Evolutionary conservation across 1,139 yeast species (phyloP), one percentile per base, ranked within the genome.

Genomic region (Pneumocystis carinii): DNA sequence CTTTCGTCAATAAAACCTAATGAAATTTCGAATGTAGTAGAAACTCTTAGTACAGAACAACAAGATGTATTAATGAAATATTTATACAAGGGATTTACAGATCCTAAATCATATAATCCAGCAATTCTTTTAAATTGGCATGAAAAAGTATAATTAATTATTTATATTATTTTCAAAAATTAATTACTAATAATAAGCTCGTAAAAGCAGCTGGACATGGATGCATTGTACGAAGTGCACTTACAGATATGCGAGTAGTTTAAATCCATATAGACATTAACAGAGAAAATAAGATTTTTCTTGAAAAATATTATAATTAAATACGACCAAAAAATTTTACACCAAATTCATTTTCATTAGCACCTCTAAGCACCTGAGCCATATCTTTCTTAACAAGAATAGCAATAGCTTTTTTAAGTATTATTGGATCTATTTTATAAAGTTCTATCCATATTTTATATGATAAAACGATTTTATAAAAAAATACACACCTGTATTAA

Each of bases 121-220:
- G 96, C 96, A 60, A 79, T 85, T 63, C 75, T 94, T 70, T 81
- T 94, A 71, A 81, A 84, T 55, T 94, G 98, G 98, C 89, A 86
- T 72, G 97, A 92, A 70, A 90, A 89, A 75, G 70, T 68, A 37
- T 29, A 62, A 60, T 59, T 29, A 19, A 10, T 7, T 15, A 17
- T 32, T 29, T 1, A 10, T 32, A 19, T 56, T 14, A 32, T 62
- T 15, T 63, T 24, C 29, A 48, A 48, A 48, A 24, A 24, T 32
- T 48, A 24, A 48, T 42, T 32, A 41, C 39, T 29, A 19, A 19
- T 27, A 29, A 36, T 14, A 42, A 67, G 68, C 82, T 94, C 35
- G 85, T 88, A 56, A 95, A 86, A 67, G 76, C 82, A 59, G 83
- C 90, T 15, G 97, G 97, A 19, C 84, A 87, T 72, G 96, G 96